Evolutionary conservation across 2,329 filamentous ascomycete genomes (phyloP).

Genomic region (Monosporascus sp.): DNA sequence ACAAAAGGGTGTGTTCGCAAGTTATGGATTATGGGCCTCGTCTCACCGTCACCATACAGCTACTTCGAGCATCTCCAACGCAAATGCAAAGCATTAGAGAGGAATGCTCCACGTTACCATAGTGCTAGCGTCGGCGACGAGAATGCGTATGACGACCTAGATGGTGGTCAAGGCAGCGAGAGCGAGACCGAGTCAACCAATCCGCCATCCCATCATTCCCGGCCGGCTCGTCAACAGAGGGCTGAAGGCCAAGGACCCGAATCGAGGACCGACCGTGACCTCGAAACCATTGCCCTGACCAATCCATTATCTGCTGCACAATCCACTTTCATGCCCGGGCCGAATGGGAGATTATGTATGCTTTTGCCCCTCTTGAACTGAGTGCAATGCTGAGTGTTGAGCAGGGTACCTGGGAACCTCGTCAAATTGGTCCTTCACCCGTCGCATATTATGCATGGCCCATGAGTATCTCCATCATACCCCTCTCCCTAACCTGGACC

Average conservation of each 20-base stretch:
- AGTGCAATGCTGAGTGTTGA: slow-evolving; percentile 2
- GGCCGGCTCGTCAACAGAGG: not conserved
- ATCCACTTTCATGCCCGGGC: slow-evolving; percentile 36
- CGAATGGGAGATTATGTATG: slow-evolving; percentile 38
- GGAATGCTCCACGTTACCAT: slow-evolving; percentile 4
- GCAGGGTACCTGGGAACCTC: slow-evolving; percentile 49
- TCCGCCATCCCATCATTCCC: slow-evolving; percentile 25
- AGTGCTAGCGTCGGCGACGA: slow-evolving; percentile 4
- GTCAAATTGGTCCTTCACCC: slow-evolving; percentile 52
- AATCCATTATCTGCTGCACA: slow-evolving; percentile 38
- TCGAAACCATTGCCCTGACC: slow-evolving; percentile 25
- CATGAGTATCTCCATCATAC: slow-evolving; percentile 41
- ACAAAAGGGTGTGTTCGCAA: slow-evolving; percentile 35
- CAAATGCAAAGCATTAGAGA: slow-evolving; percentile 1
- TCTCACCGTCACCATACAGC: slow-evolving; percentile 5
- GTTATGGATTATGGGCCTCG: not conserved
- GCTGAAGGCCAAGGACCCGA: slow-evolving; percentile 21
- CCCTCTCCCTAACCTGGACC: slow-evolving; percentile 34
- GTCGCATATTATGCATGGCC: slow-evolving; percentile 43
- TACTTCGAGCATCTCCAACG: slow-evolving; percentile 15
- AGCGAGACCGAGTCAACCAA: not conserved
- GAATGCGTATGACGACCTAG: slow-evolving; percentile 3
- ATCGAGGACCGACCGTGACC: not conserved
- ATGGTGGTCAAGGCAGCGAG: not conserved
- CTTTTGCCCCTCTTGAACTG: not conserved